Evolutionary conservation across 805 yeast species (phyloP), one percentile per base, ranked within the genome.

Genomic region (Tanozyma kutaoensis): DNA sequence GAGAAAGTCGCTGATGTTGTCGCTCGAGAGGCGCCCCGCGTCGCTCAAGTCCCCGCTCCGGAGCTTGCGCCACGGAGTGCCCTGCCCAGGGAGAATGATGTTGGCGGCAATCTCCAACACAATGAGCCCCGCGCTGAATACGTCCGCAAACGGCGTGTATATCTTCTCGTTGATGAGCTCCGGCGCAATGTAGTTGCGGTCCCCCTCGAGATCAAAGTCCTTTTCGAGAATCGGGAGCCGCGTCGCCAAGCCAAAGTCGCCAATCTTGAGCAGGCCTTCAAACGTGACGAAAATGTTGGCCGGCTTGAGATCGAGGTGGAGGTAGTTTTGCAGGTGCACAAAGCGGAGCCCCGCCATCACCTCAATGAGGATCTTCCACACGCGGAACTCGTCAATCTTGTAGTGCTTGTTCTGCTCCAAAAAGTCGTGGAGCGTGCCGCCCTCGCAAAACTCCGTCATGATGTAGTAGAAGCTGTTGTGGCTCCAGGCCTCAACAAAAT

Each of bases 31-130:
- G 39, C 74, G 70, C 1, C 97, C 96, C 1, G 97, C 96, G 49
- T 91, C 98, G 12, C 93, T 75, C 37, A 91, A 60, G 49, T 91
- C 98, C 1, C 97, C 98, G 23, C 94, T 80, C 37, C 98, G 66
- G 33, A 91, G 58, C 49, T 86, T 85, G 39, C 93, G 93, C 98
- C 98, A 91, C 17, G 93, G 86, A 10, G 82, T 69, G 5, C 98
- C 98, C 47, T 91, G 86, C 40, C 88, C 97, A 1, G 98, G 98
- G 27, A 91, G 58, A 3, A 85, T 74, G 24, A 91, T 86, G 52
- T 91, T 91, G 2, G 97, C 94, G 2, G 98, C 97, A 40, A 84
- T 78, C 49, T 91, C 98, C 26, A 91, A 78, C 61, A 91, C 78
- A 36, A 91, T 80, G 32, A 91, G 60, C 1, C 98, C 98, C 26